A percentile compares a stretch with the other conserved stretches of the same genome.
These are phyloP conservation scores for Fragilaria crotonensis DNA, from an alignment of 108 stramenopile genomes.

Conservation along the genomic window DNA sequence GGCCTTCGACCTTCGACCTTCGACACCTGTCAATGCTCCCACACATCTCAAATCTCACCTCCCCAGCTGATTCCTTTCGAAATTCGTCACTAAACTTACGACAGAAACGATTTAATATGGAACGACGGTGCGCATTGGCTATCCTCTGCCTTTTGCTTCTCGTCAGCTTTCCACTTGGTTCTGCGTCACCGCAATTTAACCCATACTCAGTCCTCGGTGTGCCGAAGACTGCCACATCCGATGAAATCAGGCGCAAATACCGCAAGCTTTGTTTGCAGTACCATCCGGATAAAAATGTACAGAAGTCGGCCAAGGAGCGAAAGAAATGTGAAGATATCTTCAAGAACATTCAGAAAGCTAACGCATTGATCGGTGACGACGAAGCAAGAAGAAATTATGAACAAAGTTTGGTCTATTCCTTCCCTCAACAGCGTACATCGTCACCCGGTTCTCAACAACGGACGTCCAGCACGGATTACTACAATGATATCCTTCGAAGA, in stretches of 20 bases:
- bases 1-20: too few species aligned
- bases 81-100: too few species aligned
- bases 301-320: constrained; percentile 19
- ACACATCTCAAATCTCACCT: too few species aligned
- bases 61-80: too few species aligned
- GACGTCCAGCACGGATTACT: neutral
- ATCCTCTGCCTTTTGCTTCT: too few species aligned
- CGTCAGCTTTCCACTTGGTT: too few species aligned
- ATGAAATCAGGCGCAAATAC: constrained; percentile 57
- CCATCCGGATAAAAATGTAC: constrained; percentile 71
- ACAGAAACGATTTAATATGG: too few species aligned
- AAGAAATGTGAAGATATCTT: constrained; percentile 45
- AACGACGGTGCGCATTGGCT: too few species aligned
- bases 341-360: constrained; percentile 69
- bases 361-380: constrained; percentile 50
- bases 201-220: constrained; percentile 59
- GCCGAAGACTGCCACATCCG: constrained; percentile 22
- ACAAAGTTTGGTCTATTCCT: neutral
- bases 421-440: neutral
- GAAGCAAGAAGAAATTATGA: constrained; percentile 44
- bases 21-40: too few species aligned
- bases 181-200: too few species aligned
- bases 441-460: too few species aligned
- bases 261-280: constrained; percentile 51
- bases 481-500: neutral